Evolutionary conservation across 768 basidiomycete genomes (phyloP), one percentile per base, ranked within the genome.

Genomic region (Ephemerocybe angulata): DNA sequence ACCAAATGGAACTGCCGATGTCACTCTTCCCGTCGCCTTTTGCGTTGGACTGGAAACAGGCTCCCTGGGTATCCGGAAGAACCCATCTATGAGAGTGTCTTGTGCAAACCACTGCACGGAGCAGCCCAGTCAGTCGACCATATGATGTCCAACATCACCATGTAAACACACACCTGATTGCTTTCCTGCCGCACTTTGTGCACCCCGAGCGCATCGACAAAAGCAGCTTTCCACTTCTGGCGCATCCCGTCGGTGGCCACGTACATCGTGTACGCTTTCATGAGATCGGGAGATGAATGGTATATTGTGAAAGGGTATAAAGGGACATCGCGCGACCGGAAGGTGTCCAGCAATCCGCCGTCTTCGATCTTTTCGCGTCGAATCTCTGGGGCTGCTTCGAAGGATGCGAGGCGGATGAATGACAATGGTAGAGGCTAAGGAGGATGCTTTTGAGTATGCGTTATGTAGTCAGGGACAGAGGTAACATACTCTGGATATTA

Each of bases 241-340:
- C 91, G 73, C 55, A 76, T 58, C 1, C 71, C 63, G 42, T 90
- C 86, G 12, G 77, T 82, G 17, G 72, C 59, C 0, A 87, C 85
- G 59, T 84, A 89, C 10, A 93, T 71, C 2, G 87, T 93, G 66
- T 92, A 93, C 55, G 84, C 72, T 42, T 90, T 79, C 49, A 69
- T 73, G 17, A 71, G 62, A 50, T 76, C 78, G 50, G 76, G 77
- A 1, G 80, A 76, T 0, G 86, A 84, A 56, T 93, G 90, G 66
- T 83, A 88, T 58, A 93, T 70, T 1, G 84, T 87, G 66, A 93
- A 88, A 1, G 91, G 90, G 64, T 82, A 93, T 63, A 90, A 69
- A 12, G 81, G 68, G 24, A 80, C 74, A 53, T 75, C 73, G 37
- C 79, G 74, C 12, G 74, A 79, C 52, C 79, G 78, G 31, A 85